Base-by-base conservation (phyloP, 768 basidiomycete species). In the Psilocybe cubensis region DNA sequence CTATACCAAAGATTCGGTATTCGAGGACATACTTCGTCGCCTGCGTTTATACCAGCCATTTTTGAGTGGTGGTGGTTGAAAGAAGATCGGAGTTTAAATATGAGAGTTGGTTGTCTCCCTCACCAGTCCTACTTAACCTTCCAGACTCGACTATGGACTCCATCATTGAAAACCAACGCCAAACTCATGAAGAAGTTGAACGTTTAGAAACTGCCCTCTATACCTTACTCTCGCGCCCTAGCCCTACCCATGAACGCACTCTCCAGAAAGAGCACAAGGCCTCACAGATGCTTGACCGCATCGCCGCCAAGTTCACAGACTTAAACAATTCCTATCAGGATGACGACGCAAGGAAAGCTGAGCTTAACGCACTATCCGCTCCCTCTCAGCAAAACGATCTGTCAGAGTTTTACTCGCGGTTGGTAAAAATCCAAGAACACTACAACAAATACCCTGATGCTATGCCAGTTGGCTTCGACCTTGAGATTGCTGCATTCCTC, bases 351-450 rank as follows among this genome's bases (percentile, higher is more conserved):
- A 80, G 90, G 61, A 87, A 85, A 57, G 73, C 77, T n/a, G 92
- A 94, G 70, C 74, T 86, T 14, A 80, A 87, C 41, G 63, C 79
- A 11, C 74, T 93, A 5, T 88, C 90, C 33, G 78, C 83, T 10
- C 74, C 85, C 14, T 59, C 76, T 3, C 80, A 83, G 63, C 82
- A 82, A 45, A 83, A 85, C 73, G 85, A 98, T 74, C 81, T 98
- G 50, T 87, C 89, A 45, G 94, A 96, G 74, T 99, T 99, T 79
- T 98, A 99, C 78, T 80, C 88, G 72, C 89, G 97, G 78, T 88
- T 98, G 81, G 88, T 86, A 70, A 94, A 92, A 84, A 87, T 98
- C 74, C 93, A 96, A 78, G 94, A 96, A 71, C 94, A 96, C 83
- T 88, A 98, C 82, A 84, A 83, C 76, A 93, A 93, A 80, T 95